Evolutionary conservation across 2,329 filamentous ascomycete genomes (phyloP).

Genomic region (Aspergillus uvarum): DNA sequence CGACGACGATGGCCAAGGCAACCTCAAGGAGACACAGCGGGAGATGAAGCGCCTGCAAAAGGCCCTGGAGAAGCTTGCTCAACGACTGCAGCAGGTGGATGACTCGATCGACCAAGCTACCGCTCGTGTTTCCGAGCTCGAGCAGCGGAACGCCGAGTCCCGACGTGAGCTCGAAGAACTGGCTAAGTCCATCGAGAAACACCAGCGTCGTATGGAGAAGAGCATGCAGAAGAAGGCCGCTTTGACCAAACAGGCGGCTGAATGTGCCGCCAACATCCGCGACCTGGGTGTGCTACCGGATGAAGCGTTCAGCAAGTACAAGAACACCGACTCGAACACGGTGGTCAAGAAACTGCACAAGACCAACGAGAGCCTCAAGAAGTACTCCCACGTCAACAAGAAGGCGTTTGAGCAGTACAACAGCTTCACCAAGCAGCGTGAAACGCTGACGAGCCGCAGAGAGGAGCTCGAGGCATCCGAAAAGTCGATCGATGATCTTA

Average conservation of each 20-base stretch:
- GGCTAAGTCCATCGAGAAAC: constrained; percentile 73
- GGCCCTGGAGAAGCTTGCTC: constrained; percentile 64
- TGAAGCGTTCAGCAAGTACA: constrained; percentile 89
- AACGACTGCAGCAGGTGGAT: constrained; percentile 73
- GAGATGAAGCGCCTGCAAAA: constrained; percentile 78
- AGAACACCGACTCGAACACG: constrained; percentile 73
- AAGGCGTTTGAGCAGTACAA: constrained; percentile 99
- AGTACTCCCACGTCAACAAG: constrained; percentile 98
- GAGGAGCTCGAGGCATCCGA: constrained; percentile 85
- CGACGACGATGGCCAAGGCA: constrained; percentile 60
- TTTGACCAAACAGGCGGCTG: constrained; percentile 71
- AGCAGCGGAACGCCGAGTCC: constrained; percentile 61
- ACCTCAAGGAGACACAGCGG: constrained; percentile 73
- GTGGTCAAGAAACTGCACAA: constrained; percentile 77
- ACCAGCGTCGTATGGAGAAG: constrained; percentile 89
- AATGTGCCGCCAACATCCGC: constrained; percentile 84
- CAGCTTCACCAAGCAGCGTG: constrained; percentile 90
- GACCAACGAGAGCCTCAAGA: constrained; percentile 89
- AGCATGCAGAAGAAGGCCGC: constrained; percentile 84
- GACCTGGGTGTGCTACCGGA: constrained; percentile 91
- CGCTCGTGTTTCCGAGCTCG: constrained; percentile 56
- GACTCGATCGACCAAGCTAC: constrained; percentile 63
- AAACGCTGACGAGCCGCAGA: constrained; percentile 78
- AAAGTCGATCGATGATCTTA: constrained; percentile 84
- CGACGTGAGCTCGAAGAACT: constrained; percentile 74